Evolutionary conservation across 2,329 filamentous ascomycete genomes (phyloP).

Genomic region (Talaromyces funiculosus): DNA sequence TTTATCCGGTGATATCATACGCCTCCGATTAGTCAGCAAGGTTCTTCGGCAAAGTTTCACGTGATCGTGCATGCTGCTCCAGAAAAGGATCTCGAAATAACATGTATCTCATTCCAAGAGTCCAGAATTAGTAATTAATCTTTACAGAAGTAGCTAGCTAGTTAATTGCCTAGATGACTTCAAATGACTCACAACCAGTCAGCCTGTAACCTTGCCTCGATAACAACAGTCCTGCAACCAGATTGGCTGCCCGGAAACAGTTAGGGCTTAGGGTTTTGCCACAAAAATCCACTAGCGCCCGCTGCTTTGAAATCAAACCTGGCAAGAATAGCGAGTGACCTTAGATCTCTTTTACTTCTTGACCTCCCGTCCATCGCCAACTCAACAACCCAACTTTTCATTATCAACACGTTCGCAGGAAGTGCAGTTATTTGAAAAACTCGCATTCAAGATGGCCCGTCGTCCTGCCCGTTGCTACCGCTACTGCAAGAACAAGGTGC

Average conservation of each 20-base stretch:
- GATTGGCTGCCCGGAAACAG: neutral
- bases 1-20: neutral
- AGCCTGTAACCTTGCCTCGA: neutral
- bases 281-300: conserved; percentile 29
- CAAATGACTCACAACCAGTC: conserved; percentile 8
- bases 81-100: neutral
- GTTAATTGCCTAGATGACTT: neutral
- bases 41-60: neutral
- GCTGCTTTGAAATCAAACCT: conserved; percentile 41
- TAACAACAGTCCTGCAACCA: neutral
- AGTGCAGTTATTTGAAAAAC: conserved; percentile 37
- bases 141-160: neutral
- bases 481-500: conserved; percentile 99
- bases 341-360: conserved; percentile 22
- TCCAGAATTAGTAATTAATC: neutral
- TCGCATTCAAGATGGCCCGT: conserved; percentile 88
- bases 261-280: conserved; percentile 42
- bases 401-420: conserved; percentile 37
- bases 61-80: neutral
- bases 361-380: conserved; percentile 27
- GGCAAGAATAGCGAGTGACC: conserved; percentile 19
- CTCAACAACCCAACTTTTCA: neutral
- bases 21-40: neutral
- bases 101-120: neutral
- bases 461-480: conserved; percentile 99